Conservation (phyloP, 192 early-diverging fungal genomes). For the Helicostylum pulchrum region DNA sequence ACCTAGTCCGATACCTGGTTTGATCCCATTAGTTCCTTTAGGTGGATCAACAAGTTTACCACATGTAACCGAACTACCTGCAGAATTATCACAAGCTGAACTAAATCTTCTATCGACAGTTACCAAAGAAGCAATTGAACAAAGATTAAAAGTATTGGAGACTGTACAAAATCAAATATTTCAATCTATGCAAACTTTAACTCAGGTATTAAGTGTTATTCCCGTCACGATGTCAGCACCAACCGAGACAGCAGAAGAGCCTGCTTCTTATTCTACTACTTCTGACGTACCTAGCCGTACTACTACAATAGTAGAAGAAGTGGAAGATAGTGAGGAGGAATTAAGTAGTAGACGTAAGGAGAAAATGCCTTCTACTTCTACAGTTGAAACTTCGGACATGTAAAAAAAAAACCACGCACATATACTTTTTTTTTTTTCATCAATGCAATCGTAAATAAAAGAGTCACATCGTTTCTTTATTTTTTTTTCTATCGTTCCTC, state of each 20-base stretch:
- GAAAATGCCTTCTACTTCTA: background rate
- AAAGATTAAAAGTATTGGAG: conserved; percentile 62
- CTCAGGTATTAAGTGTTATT: conserved; percentile 39
- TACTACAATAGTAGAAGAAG: background rate
- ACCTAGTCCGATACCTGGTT: conserved; percentile 28
- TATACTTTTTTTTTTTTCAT: too few species aligned
- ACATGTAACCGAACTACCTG: background rate
- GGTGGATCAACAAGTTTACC: background rate
- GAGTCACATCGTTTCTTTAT: too few species aligned
- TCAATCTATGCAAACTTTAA: conserved; percentile 41
- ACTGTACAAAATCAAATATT: conserved; percentile 59
- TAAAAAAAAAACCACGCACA: too few species aligned
- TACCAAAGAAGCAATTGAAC: conserved; percentile 59
- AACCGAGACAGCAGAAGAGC: background rate
- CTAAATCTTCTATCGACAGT: conserved; percentile 49
- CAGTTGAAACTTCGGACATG: too few species aligned
- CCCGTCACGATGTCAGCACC: conserved; percentile 10
- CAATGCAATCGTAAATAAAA: too few species aligned
- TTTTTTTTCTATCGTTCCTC: too few species aligned
- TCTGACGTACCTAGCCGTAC: background rate
- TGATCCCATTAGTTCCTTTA: conserved; percentile 20
- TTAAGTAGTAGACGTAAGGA: background rate
- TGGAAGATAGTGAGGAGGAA: background rate
- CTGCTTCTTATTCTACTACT: background rate
- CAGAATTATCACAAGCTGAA: conserved; percentile 48